Base-by-base conservation (phyloP, 2,329 filamentous ascomycete genomes). In the Pseudonectria buxi region DNA sequence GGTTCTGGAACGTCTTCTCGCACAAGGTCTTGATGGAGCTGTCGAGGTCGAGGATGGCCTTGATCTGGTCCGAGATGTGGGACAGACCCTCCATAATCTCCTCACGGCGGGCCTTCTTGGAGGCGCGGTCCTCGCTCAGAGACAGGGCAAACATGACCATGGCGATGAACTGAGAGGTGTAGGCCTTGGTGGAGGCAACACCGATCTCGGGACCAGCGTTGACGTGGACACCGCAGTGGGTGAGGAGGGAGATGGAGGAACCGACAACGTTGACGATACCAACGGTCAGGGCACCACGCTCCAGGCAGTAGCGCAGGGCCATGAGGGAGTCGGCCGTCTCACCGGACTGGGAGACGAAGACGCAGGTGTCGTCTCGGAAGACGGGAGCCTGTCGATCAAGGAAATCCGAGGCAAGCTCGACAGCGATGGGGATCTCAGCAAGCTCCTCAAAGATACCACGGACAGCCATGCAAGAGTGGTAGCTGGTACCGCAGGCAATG, bases 71-170 rank as follows among this genome's bases (percentile, higher is more conserved):
- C 7, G 89, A 95, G 56, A 98, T 78, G 57, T 86, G 83, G 55
- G 76, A 74, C 22, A 98, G 80, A 54, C 92, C 90, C 51, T 94
- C 83, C 75, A 98, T 95, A 58, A 98, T 96, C 67, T 95, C 89
- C 65, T 92, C 81, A 24, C 92, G 84, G 58, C 90, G 80, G 70
- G 84, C 79, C 56, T 83, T 78, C 78, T 98, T 98, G 51, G 88
- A 95, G 28, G 89, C 86, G 53, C 92, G 86, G 65, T 98, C 92
- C 69, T 98, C 92, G 57, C 86, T 92, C 39, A 98, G 78, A 22
- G 89, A 95, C 46, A 98, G 74, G 6, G 92, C 92, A 57, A 98
- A 96, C 92, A 98, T 98, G 68, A 96, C 85, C 88, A 98, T 95
- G 62, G 92, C 94, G 58, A 98, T 87, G 65, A 96, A 98, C 64